phyloP scores from a whole-genome alignment of 768 basidiomycete genomes.

The Suillus variegatus region DNA sequence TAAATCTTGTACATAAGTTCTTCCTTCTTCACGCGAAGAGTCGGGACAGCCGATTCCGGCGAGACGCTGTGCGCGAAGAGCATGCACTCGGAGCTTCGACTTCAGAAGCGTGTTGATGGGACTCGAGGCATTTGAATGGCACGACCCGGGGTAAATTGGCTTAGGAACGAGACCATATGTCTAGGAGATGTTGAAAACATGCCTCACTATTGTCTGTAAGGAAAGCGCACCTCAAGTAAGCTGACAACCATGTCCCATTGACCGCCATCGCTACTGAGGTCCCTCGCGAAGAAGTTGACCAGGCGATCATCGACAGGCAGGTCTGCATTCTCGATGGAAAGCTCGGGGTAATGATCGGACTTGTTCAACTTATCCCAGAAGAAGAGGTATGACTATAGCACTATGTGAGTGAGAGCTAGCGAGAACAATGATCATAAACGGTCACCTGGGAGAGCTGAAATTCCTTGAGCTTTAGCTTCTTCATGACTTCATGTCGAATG shows the following conservation, averaged over 20 bases:
- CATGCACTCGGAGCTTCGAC: constrained; percentile 89
- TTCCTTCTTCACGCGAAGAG: constrained; percentile 82
- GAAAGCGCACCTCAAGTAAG: constrained; percentile 50
- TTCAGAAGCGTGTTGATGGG: constrained; percentile 81
- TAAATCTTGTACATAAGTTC: constrained; percentile 82
- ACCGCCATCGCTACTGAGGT: constrained; percentile 88
- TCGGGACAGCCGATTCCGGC: constrained; percentile 46
- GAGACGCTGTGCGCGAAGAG: constrained; percentile 62
- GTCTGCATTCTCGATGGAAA: constrained; percentile 79
- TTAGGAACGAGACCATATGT: constrained; percentile 90
- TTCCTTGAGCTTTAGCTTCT: constrained; percentile 80
- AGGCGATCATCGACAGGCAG: constrained; percentile 81
- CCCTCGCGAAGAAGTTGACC: constrained; percentile 70
- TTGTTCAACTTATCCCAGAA: constrained; percentile 98
- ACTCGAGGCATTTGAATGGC: constrained; percentile 72
- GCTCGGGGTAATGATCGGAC: constrained; percentile 85
- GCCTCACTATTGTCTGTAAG: background rate
- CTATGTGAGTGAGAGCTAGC: background rate
- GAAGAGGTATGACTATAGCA: no score
- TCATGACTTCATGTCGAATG: constrained; percentile 81
- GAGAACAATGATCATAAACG: constrained; percentile 7
- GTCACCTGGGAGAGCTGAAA: constrained; percentile 89
- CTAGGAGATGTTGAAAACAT: constrained; percentile 30
- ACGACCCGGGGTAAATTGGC: constrained; percentile 78
- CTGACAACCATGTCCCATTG: constrained; percentile 93